These are phyloP conservation scores for Lactuca sativa DNA, from an alignment of 129 eudicot genomes.

Conservation along the genomic window DNA sequence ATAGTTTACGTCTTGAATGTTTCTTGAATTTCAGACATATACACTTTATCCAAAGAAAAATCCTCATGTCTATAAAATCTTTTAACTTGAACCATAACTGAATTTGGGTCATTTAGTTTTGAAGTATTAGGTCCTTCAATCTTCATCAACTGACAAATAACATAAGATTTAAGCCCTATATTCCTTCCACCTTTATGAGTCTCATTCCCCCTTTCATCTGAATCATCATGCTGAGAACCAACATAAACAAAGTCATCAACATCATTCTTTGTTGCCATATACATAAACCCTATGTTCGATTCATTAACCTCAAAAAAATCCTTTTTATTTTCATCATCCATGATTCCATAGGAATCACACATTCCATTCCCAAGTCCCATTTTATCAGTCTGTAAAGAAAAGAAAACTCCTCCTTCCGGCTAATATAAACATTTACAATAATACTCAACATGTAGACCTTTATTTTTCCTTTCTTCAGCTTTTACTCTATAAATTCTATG, in stretches of 20 bases:
- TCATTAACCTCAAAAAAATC: conserved; percentile 43
- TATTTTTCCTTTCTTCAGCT: conserved; percentile 77
- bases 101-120: conserved; percentile 41
- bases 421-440: conserved; percentile 80
- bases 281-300: conserved; percentile 50
- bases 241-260: conserved; percentile 77
- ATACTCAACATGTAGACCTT: conserved; percentile 59
- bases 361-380: conserved; percentile 85
- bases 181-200: conserved; percentile 77
- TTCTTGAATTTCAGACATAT: conserved; percentile 48
- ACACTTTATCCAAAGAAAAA: conserved; percentile 78
- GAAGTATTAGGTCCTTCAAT: conserved; percentile 45
- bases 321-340: conserved; percentile 36
- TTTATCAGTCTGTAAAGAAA: conserved; percentile 45
- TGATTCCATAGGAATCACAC: conserved; percentile 58
- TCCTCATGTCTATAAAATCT: conserved; percentile 95
- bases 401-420: conserved; percentile 85
- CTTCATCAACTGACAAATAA: conserved; percentile 68
- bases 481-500: conserved; percentile 64
- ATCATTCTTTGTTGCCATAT: conserved; percentile 51
- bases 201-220: conserved; percentile 49
- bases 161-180: conserved; percentile 83
- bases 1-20: conserved; percentile 69
- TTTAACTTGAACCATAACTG: conserved; percentile 50
- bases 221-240: conserved; percentile 53